Evolutionary conservation across 1,284 basidiomycete species (phyloP).

Genomic region (Ceratobasidium sp.): DNA sequence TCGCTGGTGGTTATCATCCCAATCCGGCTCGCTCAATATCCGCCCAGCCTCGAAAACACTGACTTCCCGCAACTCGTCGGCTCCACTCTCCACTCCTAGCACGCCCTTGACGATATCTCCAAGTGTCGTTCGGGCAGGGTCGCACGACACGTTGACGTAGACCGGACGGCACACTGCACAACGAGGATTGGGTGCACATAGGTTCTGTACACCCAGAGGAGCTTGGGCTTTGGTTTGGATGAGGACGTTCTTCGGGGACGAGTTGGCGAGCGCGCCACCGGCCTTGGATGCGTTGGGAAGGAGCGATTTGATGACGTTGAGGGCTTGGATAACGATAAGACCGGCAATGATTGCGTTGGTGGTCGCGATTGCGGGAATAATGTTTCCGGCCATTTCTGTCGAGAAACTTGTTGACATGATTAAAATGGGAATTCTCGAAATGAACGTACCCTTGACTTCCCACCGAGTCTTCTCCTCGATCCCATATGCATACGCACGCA

Average conservation of each 20-base stretch:
- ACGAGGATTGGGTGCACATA: conserved; percentile 68
- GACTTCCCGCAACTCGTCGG: conserved; percentile 63
- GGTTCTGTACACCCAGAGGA: conserved; percentile 70
- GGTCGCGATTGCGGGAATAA: conserved; percentile 98
- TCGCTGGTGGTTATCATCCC: conserved; percentile 80
- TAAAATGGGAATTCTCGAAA: conserved; percentile 29
- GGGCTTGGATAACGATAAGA: conserved; percentile 89
- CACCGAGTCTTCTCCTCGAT: conserved; percentile 91
- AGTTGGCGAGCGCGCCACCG: conserved; percentile 41
- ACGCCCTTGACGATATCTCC: conserved; percentile 74
- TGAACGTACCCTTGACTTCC: conserved; percentile 86
- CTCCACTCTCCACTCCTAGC: conserved; percentile 52
- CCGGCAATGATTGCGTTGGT: conserved; percentile 98
- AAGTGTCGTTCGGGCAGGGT: conserved; percentile 68
- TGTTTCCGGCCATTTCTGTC: conserved; percentile 99
- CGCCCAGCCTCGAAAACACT: conserved; percentile 85
- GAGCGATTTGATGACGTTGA: conserved; percentile 78
- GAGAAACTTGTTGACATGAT: neutral
- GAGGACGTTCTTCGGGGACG: conserved; percentile 67
- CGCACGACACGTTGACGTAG: conserved; percentile 77
- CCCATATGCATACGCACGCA: conserved; percentile 88
- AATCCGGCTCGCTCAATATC: conserved; percentile 85
- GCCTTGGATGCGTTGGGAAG: conserved; percentile 41
- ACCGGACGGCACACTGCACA: conserved; percentile 90
- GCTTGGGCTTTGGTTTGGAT: conserved; percentile 76